Conservation (phyloP, 768 basidiomycete genomes). For the Leucocoprinus birnbaumii region DNA sequence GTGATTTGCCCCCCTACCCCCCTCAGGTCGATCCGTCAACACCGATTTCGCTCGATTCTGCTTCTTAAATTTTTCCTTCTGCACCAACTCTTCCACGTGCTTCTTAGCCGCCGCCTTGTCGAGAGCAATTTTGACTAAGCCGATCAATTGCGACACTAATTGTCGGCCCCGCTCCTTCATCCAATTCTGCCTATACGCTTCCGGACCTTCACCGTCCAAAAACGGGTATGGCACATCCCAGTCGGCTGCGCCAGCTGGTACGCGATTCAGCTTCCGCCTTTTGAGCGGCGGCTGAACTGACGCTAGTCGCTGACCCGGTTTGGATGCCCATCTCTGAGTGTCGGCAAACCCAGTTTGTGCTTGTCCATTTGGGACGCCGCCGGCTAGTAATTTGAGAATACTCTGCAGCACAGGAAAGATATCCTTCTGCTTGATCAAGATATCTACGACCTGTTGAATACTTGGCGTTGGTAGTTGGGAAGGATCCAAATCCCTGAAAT, state of each 20-base stretch:
- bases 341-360: not conserved
- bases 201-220: conserved; percentile 64
- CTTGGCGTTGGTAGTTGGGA: conserved; percentile 45
- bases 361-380: conserved; percentile 19
- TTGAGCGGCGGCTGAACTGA: conserved; percentile 35
- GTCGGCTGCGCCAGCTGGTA: conserved; percentile 77
- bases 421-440: conserved; percentile 61
- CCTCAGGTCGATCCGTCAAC: not conserved
- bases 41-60: not conserved
- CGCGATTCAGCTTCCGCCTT: conserved; percentile 59
- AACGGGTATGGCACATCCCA: conserved; percentile 88
- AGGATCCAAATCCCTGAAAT: conserved; percentile 32
- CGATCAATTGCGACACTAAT: conserved; percentile 58
- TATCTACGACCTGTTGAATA: conserved; percentile 55
- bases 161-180: conserved; percentile 59
- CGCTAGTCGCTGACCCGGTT: conserved; percentile 5
- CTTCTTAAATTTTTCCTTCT: conserved; percentile 19
- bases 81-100: conserved; percentile 22
- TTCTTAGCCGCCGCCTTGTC: conserved; percentile 59
- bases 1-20: conserved; percentile 7
- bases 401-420: conserved; percentile 64
- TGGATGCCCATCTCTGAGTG: not conserved
- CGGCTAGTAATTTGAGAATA: conserved; percentile 54
- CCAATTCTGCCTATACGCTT: conserved; percentile 64
- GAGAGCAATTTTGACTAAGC: conserved; percentile 57